These are phyloP conservation scores for Talaromyces marneffei DNA, from an alignment of 2,329 filamentous ascomycete genomes.

Conservation along the genomic window DNA sequence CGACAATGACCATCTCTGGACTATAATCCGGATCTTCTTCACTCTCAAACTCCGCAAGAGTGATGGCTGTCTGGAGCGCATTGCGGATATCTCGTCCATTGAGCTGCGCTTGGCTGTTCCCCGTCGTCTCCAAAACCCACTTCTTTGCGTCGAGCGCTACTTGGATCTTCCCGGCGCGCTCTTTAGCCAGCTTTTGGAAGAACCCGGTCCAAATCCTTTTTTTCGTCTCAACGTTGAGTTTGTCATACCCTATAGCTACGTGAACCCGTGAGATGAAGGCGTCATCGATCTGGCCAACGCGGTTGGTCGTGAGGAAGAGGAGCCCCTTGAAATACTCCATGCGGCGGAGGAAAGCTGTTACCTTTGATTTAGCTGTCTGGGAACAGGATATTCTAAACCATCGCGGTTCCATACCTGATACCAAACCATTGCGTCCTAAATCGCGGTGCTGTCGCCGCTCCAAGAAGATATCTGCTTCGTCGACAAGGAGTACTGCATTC, in stretches of 20 bases:
- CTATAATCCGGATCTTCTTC: neutral
- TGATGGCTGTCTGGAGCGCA: slow-evolving; percentile 26
- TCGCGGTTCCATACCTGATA: neutral
- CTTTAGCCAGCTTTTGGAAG: slow-evolving; percentile 18
- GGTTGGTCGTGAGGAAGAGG: slow-evolving; percentile 40
- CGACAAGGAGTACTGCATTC: neutral
- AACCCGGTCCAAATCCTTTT: slow-evolving; percentile 28
- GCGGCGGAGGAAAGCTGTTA: slow-evolving; percentile 35
- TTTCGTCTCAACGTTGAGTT: slow-evolving; percentile 21
- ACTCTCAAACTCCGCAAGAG: slow-evolving; percentile 22
- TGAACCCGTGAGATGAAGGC: slow-evolving; percentile 36
- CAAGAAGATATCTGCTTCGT: neutral
- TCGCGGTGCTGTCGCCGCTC: neutral
- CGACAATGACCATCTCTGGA: neutral
- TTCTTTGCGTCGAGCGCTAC: neutral
- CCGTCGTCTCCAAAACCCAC: neutral
- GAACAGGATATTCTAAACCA: neutral
- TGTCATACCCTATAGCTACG: slow-evolving; percentile 28
- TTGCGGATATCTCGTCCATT: slow-evolving; percentile 29
- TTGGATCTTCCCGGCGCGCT: slow-evolving; percentile 4
- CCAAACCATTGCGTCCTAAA: neutral
- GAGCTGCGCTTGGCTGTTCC: neutral
- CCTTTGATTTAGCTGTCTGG: neutral
- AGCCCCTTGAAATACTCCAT: slow-evolving; percentile 41
- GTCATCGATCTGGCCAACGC: slow-evolving; percentile 35